Base-by-base conservation (phyloP, 371 early-diverging fungal species). In the Mortierella sp. region DNA sequence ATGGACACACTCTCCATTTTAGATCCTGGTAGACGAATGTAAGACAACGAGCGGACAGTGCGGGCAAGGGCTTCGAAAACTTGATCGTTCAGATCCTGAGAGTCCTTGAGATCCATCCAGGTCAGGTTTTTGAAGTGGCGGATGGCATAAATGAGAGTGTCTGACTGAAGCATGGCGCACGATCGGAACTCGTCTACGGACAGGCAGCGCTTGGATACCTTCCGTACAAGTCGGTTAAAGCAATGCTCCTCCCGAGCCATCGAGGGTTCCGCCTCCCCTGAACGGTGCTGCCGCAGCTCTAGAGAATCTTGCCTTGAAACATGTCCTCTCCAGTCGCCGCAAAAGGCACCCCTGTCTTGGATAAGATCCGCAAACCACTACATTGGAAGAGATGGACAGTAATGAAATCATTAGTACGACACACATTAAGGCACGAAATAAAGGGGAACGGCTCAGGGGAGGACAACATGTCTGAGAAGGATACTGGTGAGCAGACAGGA, bases 171-270 rank as follows among this genome's bases (percentile, higher is more conserved):
- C 64, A 64, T 58, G 21, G 55, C 28, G 1, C 65, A 56, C 5
- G 76, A 64, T 30, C 41, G 53, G 31, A 69, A 64, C 12, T 60
- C 76, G 12, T 69, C 70, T n/a, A 69, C 52, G 6, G 50, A 60
- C 14, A 9, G 41, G 30, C 70, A 76, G 15, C 76, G 60, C 41
- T 32, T 53, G 6, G 70, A 34, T 0, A 69, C 56, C 12, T 70
- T 70, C 12, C 76, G 65, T 15, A 76, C 50, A 4, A 76, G 37
- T 3, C 70, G 76, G 19, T 76, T 76, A 32, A 76, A 76, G 54
- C 70, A 61, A 26, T 60, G 65, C 21, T 64, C 64, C 31, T 69
- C 60, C 5, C 61, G 70, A 30, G 44, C 50, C 15, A 43, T 41
- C 2, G 76, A 69, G 9, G 65, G 60, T 19, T 56, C 58, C 4